These are phyloP conservation scores for Kwoniella botswanensis DNA, from an alignment of 768 basidiomycete genomes.

Conservation along the genomic window DNA sequence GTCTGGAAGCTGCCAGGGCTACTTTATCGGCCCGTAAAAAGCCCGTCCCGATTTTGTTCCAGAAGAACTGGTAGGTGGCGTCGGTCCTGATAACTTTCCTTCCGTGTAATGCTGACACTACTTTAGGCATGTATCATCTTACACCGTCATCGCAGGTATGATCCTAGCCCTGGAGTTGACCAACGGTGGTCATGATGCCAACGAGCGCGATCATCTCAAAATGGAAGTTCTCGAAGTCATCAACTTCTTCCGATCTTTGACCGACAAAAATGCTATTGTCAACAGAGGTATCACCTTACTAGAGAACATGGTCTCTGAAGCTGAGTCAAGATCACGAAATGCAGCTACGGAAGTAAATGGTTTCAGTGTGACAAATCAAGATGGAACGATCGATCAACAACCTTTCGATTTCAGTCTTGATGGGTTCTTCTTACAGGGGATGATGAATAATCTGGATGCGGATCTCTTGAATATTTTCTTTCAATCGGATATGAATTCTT, in stretches of 20 bases:
- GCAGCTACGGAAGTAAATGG: background rate
- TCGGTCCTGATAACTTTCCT: background rate
- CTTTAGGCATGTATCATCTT: constrained; percentile 23
- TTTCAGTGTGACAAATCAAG: too few relatives aligned
- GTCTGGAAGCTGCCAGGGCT: constrained; percentile 24
- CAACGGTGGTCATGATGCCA: constrained; percentile 7
- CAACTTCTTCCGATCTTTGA: constrained; percentile 8
- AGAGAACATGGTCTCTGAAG: constrained; percentile 26
- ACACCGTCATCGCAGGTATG: constrained; percentile 28
- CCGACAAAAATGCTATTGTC: constrained; percentile 25
- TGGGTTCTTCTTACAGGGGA: constrained; percentile 5
- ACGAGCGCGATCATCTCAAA: background rate
- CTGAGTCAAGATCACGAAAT: constrained; percentile 1
- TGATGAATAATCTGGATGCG: constrained; percentile 1
- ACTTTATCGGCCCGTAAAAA: constrained; percentile 6
- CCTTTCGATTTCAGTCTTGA: background rate
- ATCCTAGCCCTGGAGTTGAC: constrained; percentile 26
- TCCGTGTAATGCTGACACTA: background rate
- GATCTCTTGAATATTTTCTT: constrained; percentile 26
- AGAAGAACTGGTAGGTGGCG: constrained; percentile 25
- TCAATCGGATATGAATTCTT: constrained; percentile 8
- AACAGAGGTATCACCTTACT: constrained; percentile 24
- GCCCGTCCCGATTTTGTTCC: constrained; percentile 28
- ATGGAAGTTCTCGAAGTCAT: constrained; percentile 21
- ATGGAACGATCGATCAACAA: background rate